These are phyloP conservation scores for Fusarium anguioides DNA, from an alignment of 2,329 filamentous ascomycete species.

Conservation along the genomic window DNA sequence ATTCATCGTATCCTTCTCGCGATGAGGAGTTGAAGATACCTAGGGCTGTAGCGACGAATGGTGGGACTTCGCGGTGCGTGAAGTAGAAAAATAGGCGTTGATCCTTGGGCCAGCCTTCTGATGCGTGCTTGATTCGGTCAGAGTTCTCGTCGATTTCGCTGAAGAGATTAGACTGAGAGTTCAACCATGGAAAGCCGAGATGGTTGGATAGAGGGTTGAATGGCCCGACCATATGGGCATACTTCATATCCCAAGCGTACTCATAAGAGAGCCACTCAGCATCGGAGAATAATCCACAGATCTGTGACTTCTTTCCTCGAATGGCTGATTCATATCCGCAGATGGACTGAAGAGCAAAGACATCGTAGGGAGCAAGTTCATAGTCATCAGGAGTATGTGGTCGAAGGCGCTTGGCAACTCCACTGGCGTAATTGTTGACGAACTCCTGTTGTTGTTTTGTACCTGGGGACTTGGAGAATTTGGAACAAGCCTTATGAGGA, in stretches of 20 bases:
- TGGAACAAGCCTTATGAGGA: slow-evolving; percentile 40
- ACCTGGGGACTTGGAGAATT: slow-evolving; percentile 34
- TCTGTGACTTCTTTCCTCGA: slow-evolving; percentile 25
- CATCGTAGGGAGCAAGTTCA: slow-evolving; percentile 32
- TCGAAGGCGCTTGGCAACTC: slow-evolving; percentile 26
- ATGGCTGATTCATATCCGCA: slow-evolving; percentile 42
- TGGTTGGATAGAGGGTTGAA: slow-evolving; percentile 38
- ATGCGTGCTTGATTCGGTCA: not conserved
- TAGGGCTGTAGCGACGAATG: slow-evolving; percentile 38
- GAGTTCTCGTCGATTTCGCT: slow-evolving; percentile 12
- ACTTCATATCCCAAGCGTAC: slow-evolving; percentile 44
- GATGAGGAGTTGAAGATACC: slow-evolving; percentile 42
- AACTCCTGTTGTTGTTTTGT: slow-evolving; percentile 36
- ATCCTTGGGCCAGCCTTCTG: slow-evolving; percentile 29
- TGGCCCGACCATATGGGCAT: slow-evolving; percentile 40
- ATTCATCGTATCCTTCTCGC: slow-evolving; percentile 33
- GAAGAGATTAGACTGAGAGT: slow-evolving; percentile 34
- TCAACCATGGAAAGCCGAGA: slow-evolving; percentile 38
- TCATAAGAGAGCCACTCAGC: slow-evolving; percentile 41
- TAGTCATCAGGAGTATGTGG: slow-evolving; percentile 35
- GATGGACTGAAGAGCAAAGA: slow-evolving; percentile 40
- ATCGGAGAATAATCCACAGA: slow-evolving; percentile 37
- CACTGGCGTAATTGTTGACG: slow-evolving; percentile 29
- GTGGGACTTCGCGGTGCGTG: slow-evolving; percentile 40
- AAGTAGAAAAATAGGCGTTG: slow-evolving; percentile 41